phyloP scores from a whole-genome alignment of 2,329 filamentous ascomycete species.

The Clonostachys sp. region DNA sequence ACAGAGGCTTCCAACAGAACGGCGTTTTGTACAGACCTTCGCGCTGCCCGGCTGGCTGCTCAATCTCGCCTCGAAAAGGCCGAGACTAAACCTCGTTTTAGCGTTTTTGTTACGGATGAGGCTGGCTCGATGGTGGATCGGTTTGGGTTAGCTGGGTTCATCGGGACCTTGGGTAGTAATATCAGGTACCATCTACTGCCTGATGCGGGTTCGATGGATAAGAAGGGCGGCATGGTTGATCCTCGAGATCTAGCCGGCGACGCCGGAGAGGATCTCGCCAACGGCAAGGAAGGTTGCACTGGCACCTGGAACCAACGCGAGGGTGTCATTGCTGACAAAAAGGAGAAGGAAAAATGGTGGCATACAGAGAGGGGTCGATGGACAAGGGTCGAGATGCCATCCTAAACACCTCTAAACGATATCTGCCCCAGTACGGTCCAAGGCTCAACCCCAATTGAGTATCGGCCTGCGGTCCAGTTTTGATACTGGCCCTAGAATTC shows the following conservation, averaged over 20 bases:
- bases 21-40: conserved; percentile 39
- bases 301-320: conserved; percentile 40
- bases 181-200: conserved; percentile 59
- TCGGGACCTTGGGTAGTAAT: conserved; percentile 53
- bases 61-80: conserved; percentile 61
- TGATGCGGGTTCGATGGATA: conserved; percentile 50
- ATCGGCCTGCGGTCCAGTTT: no score
- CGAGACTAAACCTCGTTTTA: conserved; percentile 46
- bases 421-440: no score
- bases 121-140: conserved; percentile 44
- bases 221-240: conserved; percentile 50
- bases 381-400: conserved; percentile 13
- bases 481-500: no score
- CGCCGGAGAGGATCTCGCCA: conserved; percentile 35
- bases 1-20: conserved; percentile 4
- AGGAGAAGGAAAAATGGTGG: conserved; percentile 45
- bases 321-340: conserved; percentile 32
- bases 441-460: no score
- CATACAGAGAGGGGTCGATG: conserved; percentile 44
- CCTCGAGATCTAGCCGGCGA: conserved; percentile 44
- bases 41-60: conserved; percentile 54
- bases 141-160: conserved; percentile 53
- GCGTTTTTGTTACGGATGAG: conserved; percentile 53
- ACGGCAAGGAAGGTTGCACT: conserved; percentile 32
- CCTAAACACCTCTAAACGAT: no score